Percentiles rank a stretch among this genome's conserved stretches.
These are phyloP conservation scores for Beta macrorhiza DNA, from an alignment of 179 eudicot species.

Conservation along the genomic window DNA sequence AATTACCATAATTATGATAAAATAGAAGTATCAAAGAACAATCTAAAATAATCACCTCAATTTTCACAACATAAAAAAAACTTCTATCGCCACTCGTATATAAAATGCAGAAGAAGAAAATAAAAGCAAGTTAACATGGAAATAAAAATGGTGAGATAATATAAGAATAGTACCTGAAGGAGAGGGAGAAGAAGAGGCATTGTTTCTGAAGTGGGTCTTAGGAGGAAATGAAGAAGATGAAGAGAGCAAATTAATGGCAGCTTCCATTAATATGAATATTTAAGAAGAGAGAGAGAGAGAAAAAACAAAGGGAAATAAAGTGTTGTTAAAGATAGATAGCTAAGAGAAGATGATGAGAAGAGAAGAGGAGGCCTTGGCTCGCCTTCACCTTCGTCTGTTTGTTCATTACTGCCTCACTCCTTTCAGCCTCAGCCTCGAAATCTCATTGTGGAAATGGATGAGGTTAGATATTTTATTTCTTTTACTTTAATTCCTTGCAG, in stretches of 20 bases:
- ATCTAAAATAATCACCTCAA: too few relatives aligned
- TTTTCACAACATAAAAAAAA: too few relatives aligned
- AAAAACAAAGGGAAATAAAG: neutral
- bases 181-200: conserved; percentile 40
- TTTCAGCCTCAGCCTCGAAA: conserved; percentile 6
- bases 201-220: conserved; percentile 40
- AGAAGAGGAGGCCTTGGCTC: neutral
- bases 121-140: too few relatives aligned
- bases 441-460: neutral
- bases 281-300: neutral
- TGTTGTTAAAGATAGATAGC: neutral
- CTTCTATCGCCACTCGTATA: neutral
- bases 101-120: neutral
- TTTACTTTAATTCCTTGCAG: neutral
- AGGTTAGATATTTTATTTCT: neutral
- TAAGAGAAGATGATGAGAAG: neutral
- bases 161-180: conserved; percentile 35
- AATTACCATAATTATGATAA: too few relatives aligned
- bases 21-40: too few relatives aligned
- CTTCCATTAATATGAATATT: conserved; percentile 42
- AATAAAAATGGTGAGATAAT: neutral
- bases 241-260: conserved; percentile 60
- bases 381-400: neutral
- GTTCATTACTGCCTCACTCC: neutral
- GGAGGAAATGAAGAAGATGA: conserved; percentile 54